phyloP scores from a whole-genome alignment of 306 rosid genomes.

The Ceratonia siliqua region DNA sequence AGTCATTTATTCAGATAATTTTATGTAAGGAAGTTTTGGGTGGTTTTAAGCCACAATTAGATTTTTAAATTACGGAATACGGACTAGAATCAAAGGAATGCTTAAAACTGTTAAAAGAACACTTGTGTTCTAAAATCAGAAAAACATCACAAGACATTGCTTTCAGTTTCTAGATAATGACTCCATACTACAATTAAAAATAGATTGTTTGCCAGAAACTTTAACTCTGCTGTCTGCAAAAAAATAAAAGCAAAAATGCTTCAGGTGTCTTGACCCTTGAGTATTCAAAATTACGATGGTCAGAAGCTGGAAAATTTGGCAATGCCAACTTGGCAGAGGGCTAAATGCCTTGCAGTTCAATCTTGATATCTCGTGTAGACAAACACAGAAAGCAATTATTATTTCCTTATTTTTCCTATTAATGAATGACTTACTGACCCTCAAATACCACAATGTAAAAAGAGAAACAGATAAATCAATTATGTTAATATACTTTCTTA shows the following conservation, averaged over 20 bases:
- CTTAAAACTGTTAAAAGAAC: not conserved
- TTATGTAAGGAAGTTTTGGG: not conserved
- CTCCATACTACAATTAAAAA: not conserved
- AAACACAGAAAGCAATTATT: not conserved
- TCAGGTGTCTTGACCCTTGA: not conserved
- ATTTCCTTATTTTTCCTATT: not conserved
- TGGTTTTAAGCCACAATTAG: not conserved
- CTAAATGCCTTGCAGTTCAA: not conserved
- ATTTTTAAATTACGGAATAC: not conserved
- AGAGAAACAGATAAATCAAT: constrained; percentile 9
- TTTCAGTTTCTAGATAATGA: not conserved
- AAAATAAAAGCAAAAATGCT: not conserved
- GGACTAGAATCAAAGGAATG: not conserved
- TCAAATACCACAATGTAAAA: constrained; percentile 2
- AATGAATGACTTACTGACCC: not conserved
- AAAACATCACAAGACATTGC: not conserved
- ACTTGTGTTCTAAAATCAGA: not conserved
- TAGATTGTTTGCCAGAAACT: not conserved
- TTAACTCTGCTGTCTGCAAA: not conserved
- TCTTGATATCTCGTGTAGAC: not conserved
- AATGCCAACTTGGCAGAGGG: not conserved
- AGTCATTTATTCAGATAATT: not conserved
- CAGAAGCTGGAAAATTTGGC: not conserved
- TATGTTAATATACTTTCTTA: not conserved
- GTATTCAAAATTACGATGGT: not conserved